Evolutionary conservation across 345 rosid genomes (phyloP).

Genomic region (Limnanthes douglasii): DNA sequence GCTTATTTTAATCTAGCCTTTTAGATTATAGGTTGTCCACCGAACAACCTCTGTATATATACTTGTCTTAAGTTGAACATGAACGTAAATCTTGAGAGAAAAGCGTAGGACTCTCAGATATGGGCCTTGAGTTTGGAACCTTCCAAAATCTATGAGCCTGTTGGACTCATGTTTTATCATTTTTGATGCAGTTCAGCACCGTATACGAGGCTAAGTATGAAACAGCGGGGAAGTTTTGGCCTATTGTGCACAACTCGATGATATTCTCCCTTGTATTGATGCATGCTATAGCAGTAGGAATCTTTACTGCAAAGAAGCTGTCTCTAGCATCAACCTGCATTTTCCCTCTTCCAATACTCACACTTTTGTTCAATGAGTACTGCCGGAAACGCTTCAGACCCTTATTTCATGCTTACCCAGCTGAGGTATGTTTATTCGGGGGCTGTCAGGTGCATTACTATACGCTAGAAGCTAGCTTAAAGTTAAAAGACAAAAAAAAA

Average conservation of each 20-base stretch:
- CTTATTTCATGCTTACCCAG: conserved; percentile 53
- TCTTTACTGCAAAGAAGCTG: conserved; percentile 70
- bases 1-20: too few relatives aligned
- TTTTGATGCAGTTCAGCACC: conserved; percentile 54
- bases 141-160: too few relatives aligned
- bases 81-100: too few relatives aligned
- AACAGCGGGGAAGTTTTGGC: conserved; percentile 94
- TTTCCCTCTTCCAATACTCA: conserved; percentile 64
- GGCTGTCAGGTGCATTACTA: too few relatives aligned
- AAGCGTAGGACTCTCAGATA: too few relatives aligned
- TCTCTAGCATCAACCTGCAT: conserved; percentile 50
- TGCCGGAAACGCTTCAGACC: conserved; percentile 95
- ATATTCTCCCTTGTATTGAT: conserved; percentile 81
- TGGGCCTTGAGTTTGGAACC: too few relatives aligned
- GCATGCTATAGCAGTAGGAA: conserved; percentile 84
- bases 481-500: too few relatives aligned
- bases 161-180: conserved; percentile 6
- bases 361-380: conserved; percentile 90
- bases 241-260: conserved; percentile 78
- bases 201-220: conserved; percentile 81
- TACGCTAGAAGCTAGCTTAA: too few relatives aligned
- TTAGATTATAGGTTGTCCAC: too few relatives aligned
- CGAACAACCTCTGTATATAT: too few relatives aligned
- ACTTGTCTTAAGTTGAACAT: too few relatives aligned
- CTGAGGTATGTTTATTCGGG: conserved; percentile 40